These are phyloP conservation scores for Poteriospumella lacustris DNA, from an alignment of 108 stramenopile genomes.

Conservation along the genomic window DNA sequence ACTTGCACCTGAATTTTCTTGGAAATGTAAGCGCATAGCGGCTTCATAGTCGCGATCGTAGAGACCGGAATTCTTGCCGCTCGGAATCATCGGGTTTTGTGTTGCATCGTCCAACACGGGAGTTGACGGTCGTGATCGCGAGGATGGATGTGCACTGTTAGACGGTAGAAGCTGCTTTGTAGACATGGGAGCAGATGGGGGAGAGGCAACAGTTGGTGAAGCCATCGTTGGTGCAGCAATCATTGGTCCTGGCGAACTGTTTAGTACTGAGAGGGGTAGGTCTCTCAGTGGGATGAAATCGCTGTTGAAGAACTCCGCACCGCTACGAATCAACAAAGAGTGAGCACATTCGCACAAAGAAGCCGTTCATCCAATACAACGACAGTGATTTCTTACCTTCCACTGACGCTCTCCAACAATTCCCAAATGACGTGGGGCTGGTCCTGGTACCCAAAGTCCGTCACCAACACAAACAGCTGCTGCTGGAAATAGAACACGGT, in stretches of 20 bases:
- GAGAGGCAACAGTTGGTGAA: background rate
- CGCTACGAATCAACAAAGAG: background rate
- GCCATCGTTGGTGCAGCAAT: background rate
- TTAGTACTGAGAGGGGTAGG: background rate
- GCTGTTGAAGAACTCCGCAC: background rate
- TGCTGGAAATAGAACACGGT: constrained; percentile 77
- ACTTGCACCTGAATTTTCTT: background rate
- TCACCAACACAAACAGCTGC: constrained; percentile 73
- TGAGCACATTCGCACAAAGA: background rate
- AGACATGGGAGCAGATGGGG: background rate
- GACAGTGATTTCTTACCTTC: constrained; percentile 21
- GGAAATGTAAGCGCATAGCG: background rate
- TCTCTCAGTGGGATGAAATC: background rate
- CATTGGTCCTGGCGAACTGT: background rate
- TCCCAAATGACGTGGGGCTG: constrained; percentile 79
- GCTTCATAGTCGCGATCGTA: background rate
- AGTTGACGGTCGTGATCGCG: background rate
- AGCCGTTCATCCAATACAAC: background rate
- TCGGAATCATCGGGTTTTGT: background rate
- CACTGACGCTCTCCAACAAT: constrained; percentile 74
- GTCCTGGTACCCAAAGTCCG: constrained; percentile 80
- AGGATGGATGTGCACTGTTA: background rate
- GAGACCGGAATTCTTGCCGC: background rate
- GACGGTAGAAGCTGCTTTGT: background rate
- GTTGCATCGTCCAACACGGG: background rate